These are phyloP conservation scores for Paramecium sonneborni DNA, from an alignment of 73 alveolate genomes.

Conservation along the genomic window DNA sequence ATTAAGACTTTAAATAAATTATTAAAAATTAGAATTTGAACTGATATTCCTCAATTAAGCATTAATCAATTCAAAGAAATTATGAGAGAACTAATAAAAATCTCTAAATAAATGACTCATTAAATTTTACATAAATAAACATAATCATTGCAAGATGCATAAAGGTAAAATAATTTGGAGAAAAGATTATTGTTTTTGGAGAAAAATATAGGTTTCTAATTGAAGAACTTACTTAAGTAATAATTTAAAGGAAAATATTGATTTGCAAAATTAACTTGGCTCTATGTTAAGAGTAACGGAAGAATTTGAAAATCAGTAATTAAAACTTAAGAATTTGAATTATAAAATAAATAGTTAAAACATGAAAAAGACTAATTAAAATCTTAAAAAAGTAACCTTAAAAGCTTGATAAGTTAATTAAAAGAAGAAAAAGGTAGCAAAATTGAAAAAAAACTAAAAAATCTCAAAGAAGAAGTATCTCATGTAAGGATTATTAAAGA, in stretches of 20 bases:
- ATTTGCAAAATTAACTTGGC: neutral
- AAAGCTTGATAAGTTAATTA: neutral
- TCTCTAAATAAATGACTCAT: neutral
- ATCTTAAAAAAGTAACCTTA: slow-evolving; percentile 26
- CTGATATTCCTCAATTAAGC: slow-evolving; percentile 28
- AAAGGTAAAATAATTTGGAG: slow-evolving; percentile 20
- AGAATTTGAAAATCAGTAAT: slow-evolving; percentile 12
- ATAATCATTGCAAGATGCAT: slow-evolving; percentile 31
- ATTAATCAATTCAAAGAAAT: slow-evolving; percentile 12
- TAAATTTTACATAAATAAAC: neutral
- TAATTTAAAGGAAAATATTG: neutral
- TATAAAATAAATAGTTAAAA: slow-evolving; percentile 22
- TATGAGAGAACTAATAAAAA: slow-evolving; percentile 2
- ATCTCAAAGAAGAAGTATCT: neutral
- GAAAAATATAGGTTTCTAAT: neutral
- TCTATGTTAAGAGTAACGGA: neutral
- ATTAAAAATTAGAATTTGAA: slow-evolving; percentile 36
- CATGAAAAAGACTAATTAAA: slow-evolving; percentile 41
- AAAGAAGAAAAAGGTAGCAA: slow-evolving; percentile 45
- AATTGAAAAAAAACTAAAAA: slow-evolving; percentile 20
- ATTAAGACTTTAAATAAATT: slow-evolving; percentile 35
- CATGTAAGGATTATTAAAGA: slow-evolving; percentile 1
- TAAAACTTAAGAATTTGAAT: slow-evolving; percentile 7
- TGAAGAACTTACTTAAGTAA: slow-evolving; percentile 19
- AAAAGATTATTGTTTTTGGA: slow-evolving; percentile 20